phyloP scores from a whole-genome alignment of 2,329 filamentous ascomycete genomes.

The Cryoendolithus antarcticus region DNA sequence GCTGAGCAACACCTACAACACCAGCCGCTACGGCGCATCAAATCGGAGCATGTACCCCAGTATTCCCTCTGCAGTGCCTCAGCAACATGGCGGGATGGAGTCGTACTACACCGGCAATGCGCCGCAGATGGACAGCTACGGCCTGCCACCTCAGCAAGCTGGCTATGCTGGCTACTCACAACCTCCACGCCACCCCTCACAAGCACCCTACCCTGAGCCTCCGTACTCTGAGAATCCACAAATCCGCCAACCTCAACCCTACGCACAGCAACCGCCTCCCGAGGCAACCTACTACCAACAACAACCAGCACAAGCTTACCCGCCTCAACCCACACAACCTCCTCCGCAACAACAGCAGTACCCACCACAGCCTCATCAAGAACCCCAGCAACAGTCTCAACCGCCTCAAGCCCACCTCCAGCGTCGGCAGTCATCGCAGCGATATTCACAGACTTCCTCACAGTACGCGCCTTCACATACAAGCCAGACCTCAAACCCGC shows the following conservation, averaged over 20 bases:
- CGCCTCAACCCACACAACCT: constrained; percentile 16
- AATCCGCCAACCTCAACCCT: constrained; percentile 24
- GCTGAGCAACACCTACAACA: constrained; percentile 80
- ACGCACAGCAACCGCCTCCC: constrained; percentile 19
- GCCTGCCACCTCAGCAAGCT: constrained; percentile 32
- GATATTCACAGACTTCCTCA: constrained; percentile 19
- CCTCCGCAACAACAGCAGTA: constrained; percentile 18
- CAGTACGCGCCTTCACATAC: constrained; percentile 25
- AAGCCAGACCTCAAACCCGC: constrained; percentile 16
- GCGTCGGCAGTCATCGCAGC: constrained; percentile 19
- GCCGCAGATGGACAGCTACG: constrained; percentile 35
- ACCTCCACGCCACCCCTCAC: constrained; percentile 23
- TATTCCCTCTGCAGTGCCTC: constrained; percentile 42
- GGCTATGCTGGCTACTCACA: constrained; percentile 39
- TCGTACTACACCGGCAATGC: constrained; percentile 68
- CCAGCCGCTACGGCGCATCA: constrained; percentile 42
- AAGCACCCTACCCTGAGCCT: constrained; percentile 24
- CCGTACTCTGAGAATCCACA: constrained; percentile 17
- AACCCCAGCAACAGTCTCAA: constrained; percentile 9
- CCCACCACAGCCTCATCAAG: constrained; percentile 9
- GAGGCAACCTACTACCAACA: constrained; percentile 19
- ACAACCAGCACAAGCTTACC: constrained; percentile 22
- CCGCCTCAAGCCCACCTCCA: constrained; percentile 13
- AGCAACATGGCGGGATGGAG: constrained; percentile 48
- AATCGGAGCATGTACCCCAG: constrained; percentile 56